A percentile compares a stretch with the other conserved stretches of the same genome.
phyloP scores from a whole-genome alignment of 2,329 filamentous ascomycete species.

The Neoscytalidium dimidiatum region DNA sequence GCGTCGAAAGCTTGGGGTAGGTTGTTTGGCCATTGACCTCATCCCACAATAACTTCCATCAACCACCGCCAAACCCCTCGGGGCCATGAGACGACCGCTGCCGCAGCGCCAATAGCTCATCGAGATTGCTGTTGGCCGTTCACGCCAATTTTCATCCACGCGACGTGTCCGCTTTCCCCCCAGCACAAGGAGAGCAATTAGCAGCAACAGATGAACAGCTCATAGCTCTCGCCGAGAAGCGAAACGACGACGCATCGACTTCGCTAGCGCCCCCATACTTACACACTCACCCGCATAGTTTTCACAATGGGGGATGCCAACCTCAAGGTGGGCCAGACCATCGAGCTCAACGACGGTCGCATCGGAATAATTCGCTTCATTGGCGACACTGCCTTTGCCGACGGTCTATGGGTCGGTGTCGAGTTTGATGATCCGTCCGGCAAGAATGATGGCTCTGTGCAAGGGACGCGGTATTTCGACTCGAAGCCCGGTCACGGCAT shows the following conservation, averaged over 20 bases:
- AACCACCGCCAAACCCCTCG: background rate
- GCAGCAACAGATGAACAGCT: constrained; percentile 14
- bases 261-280: background rate
- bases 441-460: constrained; percentile 92
- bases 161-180: background rate
- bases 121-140: background rate
- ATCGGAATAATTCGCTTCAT: constrained; percentile 78
- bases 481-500: constrained; percentile 73
- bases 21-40: constrained; percentile 12
- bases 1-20: constrained; percentile 9
- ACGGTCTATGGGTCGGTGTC: constrained; percentile 85
- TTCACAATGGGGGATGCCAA: constrained; percentile 5
- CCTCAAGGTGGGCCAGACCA: constrained; percentile 62
- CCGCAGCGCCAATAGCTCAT: background rate
- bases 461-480: constrained; percentile 85
- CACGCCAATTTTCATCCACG: background rate
- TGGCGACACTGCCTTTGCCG: constrained; percentile 76
- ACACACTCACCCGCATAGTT: background rate
- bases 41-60: constrained; percentile 9
- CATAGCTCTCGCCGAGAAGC: constrained; percentile 11
- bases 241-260: constrained; percentile 7
- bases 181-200: background rate
- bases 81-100: constrained; percentile 6
- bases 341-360: constrained; percentile 78
- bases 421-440: constrained; percentile 80